These are phyloP conservation scores for Penicillium aurantiogriseum DNA, from an alignment of 2,329 filamentous ascomycete genomes.

Conservation along the genomic window DNA sequence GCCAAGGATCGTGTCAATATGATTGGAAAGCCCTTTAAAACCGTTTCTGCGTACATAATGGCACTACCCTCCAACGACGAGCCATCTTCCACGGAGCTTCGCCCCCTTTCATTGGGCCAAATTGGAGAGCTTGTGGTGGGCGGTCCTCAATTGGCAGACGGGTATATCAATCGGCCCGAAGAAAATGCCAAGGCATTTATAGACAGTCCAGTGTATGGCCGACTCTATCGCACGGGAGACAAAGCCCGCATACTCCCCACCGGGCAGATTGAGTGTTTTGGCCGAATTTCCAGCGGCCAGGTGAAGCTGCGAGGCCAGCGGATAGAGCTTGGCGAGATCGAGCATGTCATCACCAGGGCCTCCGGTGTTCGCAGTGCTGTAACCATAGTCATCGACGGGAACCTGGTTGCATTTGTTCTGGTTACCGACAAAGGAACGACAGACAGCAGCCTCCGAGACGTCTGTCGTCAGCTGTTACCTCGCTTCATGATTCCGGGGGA, in stretches of 20 bases:
- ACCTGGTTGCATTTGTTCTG: conserved; percentile 73
- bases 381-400: conserved; percentile 65
- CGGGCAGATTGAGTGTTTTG: conserved; percentile 77
- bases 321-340: conserved; percentile 75
- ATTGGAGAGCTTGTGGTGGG: conserved; percentile 79
- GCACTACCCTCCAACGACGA: conserved; percentile 43
- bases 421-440: conserved; percentile 46
- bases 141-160: conserved; percentile 73
- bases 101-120: conserved; percentile 63
- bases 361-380: conserved; percentile 63
- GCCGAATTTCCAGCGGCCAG: conserved; percentile 75
- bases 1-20: conserved; percentile 59
- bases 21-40: conserved; percentile 76
- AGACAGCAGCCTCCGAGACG: conserved; percentile 50
- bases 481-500: conserved; percentile 80
- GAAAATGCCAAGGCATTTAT: conserved; percentile 73
- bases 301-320: conserved; percentile 84
- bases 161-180: conserved; percentile 77
- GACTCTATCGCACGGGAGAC: conserved; percentile 81
- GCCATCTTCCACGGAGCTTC: conserved; percentile 34
- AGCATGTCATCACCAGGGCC: conserved; percentile 65
- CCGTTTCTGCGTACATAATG: conserved; percentile 74
- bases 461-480: conserved; percentile 74
- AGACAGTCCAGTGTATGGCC: conserved; percentile 60
- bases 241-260: conserved; percentile 67